Conservation (phyloP, 2,329 filamentous ascomycete species). For the Fusarium transvaalense region DNA sequence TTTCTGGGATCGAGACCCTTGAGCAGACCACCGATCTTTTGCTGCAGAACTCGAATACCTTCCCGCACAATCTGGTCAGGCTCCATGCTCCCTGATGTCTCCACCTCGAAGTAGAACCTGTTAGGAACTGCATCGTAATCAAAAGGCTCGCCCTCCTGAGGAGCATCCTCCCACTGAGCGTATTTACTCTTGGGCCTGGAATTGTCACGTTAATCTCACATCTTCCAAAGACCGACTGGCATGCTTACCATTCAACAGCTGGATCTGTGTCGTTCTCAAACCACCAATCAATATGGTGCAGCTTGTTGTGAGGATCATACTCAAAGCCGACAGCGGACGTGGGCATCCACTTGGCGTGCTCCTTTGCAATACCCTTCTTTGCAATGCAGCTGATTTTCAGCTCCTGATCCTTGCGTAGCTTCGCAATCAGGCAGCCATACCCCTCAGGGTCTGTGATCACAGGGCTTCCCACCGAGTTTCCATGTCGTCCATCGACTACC, state of each 20-base stretch:
- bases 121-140: conserved; percentile 88
- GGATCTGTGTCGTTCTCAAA: conserved; percentile 82
- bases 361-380: conserved; percentile 98
- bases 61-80: conserved; percentile 91
- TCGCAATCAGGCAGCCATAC: conserved; percentile 87
- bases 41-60: conserved; percentile 88
- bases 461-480: conserved; percentile 83
- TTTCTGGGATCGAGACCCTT: conserved; percentile 63
- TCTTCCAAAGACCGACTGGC: neutral
- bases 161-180: conserved; percentile 81
- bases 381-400: conserved; percentile 91
- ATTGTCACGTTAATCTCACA: conserved; percentile 8
- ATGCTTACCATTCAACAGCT: conserved; percentile 82
- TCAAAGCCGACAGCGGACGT: conserved; percentile 94
- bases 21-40: conserved; percentile 87
- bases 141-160: conserved; percentile 86
- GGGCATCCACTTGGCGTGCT: conserved; percentile 98
- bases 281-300: conserved; percentile 93
- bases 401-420: conserved; percentile 90
- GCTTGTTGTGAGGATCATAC: conserved; percentile 97
- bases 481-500: conserved; percentile 75
- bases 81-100: conserved; percentile 87
- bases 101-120: conserved; percentile 94
- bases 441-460: conserved; percentile 86
- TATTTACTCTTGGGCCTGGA: conserved; percentile 84